Base-by-base conservation (phyloP, 768 basidiomycete genomes). In the Suillus luteus region DNA sequence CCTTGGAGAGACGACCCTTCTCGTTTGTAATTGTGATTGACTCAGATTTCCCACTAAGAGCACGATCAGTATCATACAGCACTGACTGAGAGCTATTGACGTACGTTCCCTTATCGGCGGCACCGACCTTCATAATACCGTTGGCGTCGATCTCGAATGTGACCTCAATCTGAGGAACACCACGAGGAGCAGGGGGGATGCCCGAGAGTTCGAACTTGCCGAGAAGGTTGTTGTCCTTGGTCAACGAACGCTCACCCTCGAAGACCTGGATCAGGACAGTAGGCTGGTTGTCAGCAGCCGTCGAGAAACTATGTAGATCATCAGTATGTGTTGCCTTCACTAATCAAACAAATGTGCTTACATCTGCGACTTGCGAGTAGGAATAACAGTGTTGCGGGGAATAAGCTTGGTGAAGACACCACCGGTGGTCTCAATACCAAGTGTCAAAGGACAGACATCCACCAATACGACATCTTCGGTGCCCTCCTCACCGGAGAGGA, bases 401-500 rank as follows among this genome's bases (percentile, higher is more conserved):
- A 99, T 98, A 72, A 99, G 85, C 79, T 96, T 97, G 69, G 95
- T 98, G 84, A 98, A 93, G 70, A 98, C 95, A 76, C 95, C 95
- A 72, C 96, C 95, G 44, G 96, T 96, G 71, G 96, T 98, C 85
- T 98, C 96, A 70, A 99, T 99, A 86, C 96, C 96, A 75, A 98
- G 93, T 37, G 96, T 96, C 46, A 99, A 86, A 33, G 96, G 95
- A 81, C 90, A 91, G 75, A 99, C 94, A 77, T 99, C 96, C 72
- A 99, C 93, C 62, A 99, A 90, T 66, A 98, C 90, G 66, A 98
- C 85, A 68, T 95, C 96, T 65, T 86, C 87, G 62, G 92, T 93
- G 66, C 90, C 91, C 75, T 93, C 90, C 72, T 94, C 95, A 66
- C 96, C 96, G 55, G 95, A 91, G 68, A 99, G 92, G 71, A 99